phyloP scores from a whole-genome alignment of 768 basidiomycete species.

The Tephrocybe sp. region DNA sequence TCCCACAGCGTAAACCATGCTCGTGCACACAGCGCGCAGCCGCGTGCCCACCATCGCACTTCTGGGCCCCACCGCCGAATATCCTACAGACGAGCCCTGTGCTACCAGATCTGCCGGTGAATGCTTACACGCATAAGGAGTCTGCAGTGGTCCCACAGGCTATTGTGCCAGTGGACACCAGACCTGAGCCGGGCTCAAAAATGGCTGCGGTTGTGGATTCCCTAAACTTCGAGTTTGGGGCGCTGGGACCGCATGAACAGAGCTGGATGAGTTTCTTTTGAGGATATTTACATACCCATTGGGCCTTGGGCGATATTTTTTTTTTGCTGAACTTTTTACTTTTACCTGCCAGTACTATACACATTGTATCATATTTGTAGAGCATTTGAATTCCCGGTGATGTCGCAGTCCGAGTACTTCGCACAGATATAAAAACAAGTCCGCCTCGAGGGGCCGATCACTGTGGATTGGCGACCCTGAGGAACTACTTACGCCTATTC shows the following conservation, averaged over 20 bases:
- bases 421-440: neutral
- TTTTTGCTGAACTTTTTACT: neutral
- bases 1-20: conserved; percentile 43
- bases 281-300: conserved; percentile 20
- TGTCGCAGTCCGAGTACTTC: conserved; percentile 14
- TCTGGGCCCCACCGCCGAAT: conserved; percentile 41
- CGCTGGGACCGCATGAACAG: conserved; percentile 39
- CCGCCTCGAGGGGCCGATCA: conserved; percentile 8
- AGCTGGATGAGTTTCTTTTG: conserved; percentile 50
- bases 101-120: conserved; percentile 32
- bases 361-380: neutral
- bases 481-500: neutral
- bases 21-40: conserved; percentile 28
- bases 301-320: neutral
- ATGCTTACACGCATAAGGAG: conserved; percentile 22
- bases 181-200: conserved; percentile 30
- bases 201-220: conserved; percentile 39
- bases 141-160: conserved; percentile 25
- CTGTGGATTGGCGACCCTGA: neutral
- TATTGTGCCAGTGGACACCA: conserved; percentile 21
- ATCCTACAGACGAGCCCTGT: conserved; percentile 31
- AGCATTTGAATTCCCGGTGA: conserved; percentile 9
- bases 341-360: neutral
- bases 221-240: conserved; percentile 47
- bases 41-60: conserved; percentile 39